A percentile compares a stretch with the other conserved stretches of the same genome.
Evolutionary conservation across 768 basidiomycete species (phyloP).

Genomic region (Boletus reticuloceps): DNA sequence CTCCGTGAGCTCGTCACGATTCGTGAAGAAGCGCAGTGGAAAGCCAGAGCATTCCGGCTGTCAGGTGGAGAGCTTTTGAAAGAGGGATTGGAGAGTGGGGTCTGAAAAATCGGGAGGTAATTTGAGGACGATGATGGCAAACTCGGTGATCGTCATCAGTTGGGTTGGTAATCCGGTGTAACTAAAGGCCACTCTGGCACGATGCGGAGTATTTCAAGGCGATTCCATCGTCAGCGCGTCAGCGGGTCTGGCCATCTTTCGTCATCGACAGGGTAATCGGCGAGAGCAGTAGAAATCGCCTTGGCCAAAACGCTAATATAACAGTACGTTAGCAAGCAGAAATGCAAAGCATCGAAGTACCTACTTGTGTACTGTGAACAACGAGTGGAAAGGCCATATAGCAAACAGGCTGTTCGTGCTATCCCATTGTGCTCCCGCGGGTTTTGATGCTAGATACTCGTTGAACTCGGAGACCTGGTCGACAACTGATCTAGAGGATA

Average conservation of each 20-base stretch:
- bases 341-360: constrained; percentile 14
- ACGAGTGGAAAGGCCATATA: constrained; percentile 56
- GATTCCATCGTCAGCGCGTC: constrained; percentile 1
- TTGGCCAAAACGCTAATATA: constrained; percentile 47
- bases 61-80: constrained; percentile 30
- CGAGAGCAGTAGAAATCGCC: constrained; percentile 45
- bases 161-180: not conserved
- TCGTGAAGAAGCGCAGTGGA: constrained; percentile 40
- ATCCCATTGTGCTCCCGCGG: constrained; percentile 53
- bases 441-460: constrained; percentile 43
- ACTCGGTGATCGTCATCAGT: constrained; percentile 45
- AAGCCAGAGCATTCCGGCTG: constrained; percentile 43
- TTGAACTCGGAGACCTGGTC: constrained; percentile 66
- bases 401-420: constrained; percentile 57
- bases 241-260: no score
- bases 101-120: constrained; percentile 31
- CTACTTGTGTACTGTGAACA: constrained; percentile 63
- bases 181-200: not conserved
- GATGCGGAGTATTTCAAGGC: not conserved
- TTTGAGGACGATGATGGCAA: constrained; percentile 36
- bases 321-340: not conserved
- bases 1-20: constrained; percentile 11
- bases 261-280: no score
- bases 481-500: constrained; percentile 21
- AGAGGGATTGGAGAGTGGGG: constrained; percentile 26